phyloP scores from a whole-genome alignment of 1,284 basidiomycete genomes.

The Amylostereum chailletii region DNA sequence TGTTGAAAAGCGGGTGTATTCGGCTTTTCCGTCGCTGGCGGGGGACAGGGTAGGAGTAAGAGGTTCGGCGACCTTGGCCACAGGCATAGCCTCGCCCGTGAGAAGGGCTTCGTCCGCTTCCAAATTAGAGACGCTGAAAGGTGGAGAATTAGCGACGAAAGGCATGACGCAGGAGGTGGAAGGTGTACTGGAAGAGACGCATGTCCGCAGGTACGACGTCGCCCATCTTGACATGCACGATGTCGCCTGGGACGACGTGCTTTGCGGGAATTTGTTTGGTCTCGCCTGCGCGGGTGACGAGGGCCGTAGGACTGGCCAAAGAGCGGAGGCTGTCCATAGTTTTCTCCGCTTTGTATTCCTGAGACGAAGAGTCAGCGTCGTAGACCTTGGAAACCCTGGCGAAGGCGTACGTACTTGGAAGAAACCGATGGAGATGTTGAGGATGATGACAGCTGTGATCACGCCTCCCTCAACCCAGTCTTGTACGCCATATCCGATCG shows the following conservation, averaged over 20 bases:
- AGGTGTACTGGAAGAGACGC: constrained; percentile 17
- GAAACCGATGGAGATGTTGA: constrained; percentile 27
- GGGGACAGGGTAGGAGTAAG: constrained; percentile 5
- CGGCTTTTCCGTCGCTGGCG: constrained; percentile 16
- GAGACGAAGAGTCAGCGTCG: constrained; percentile 6
- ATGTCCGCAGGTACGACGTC: constrained; percentile 42
- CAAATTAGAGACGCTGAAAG: constrained; percentile 25
- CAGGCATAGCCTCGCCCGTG: constrained; percentile 63
- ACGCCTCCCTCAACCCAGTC: constrained; percentile 62
- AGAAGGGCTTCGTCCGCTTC: constrained; percentile 60
- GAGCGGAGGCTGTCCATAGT: constrained; percentile 35
- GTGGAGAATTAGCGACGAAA: not conserved
- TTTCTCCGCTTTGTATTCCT: constrained; percentile 34
- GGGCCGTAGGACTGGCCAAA: constrained; percentile 40
- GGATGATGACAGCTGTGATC: constrained; percentile 50
- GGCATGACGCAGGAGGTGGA: not conserved
- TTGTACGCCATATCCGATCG: constrained; percentile 53
- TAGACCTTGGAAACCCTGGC: not conserved
- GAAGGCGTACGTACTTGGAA: not conserved
- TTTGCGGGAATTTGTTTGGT: constrained; percentile 33
- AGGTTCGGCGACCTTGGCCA: constrained; percentile 43
- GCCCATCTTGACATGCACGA: constrained; percentile 34
- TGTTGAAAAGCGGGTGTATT: not conserved
- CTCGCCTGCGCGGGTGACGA: constrained; percentile 35
- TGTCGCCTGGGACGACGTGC: constrained; percentile 44